Evolutionary conservation across 2,329 filamentous ascomycete genomes (phyloP), one percentile per base, ranked within the genome.

Genomic region (Capronia epimyces): DNA sequence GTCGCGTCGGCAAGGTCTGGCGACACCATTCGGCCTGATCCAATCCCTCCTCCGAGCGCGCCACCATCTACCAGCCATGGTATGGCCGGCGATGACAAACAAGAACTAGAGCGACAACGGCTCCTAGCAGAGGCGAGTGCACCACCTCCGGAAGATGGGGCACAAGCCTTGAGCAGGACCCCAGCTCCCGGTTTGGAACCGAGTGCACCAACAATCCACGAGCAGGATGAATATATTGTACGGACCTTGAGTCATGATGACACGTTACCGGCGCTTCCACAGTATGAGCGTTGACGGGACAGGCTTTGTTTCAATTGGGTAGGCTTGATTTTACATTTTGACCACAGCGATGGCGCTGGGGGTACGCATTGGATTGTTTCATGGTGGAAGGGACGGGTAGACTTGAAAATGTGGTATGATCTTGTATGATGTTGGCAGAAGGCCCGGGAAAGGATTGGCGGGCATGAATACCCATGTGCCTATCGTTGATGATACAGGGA

Each of bases 61-160:
- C 40, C 49, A 10, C 65, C 61, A 64, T 64, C 6, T 60, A 65
- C 21, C 50, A 3, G 75, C 69, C 1, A 78, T 72, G 55, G 46
- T 40, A 55, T 63, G 41, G 48, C 46, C 2, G 71, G 73, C 0
- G 87, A 93, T 49, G 90, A 94, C 66, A 93, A 94, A 66, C 82
- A 84, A 60, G 88, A 94, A 64, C 71, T 89, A 5, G 86, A 90
- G 64, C 75, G 82, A 16, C 77, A 72, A 49, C 74, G 83, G 31
- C 66, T 87, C n/a, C 71, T 86, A 53, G 71, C 75, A 45, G 77
- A 85, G 61, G 80, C 79, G 6, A 86, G 83, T 64, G 79, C 80
- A 7, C 84, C 84, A 2, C 67, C 70, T n/a, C 9, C 31, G 21
- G 59, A 54, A 24, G 56, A 60, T 27, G 50, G 44, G 20, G 43